Conservation (phyloP, 805 yeast genomes). For the Candida argentea region DNA sequence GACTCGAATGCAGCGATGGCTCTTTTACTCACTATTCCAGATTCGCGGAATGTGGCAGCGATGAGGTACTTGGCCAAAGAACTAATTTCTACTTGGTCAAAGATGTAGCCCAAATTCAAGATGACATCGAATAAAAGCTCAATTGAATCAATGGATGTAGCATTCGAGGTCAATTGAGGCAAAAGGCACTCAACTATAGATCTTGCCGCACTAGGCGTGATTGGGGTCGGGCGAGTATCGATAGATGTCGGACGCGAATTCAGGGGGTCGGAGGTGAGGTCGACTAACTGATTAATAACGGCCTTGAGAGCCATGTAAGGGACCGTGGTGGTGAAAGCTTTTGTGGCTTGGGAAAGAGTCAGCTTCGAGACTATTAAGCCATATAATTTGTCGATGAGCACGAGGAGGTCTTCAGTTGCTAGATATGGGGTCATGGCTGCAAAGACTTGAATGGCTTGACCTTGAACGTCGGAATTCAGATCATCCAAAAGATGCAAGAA, state of each 20-base stretch:
- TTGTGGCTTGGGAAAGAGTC: constrained; percentile 7
- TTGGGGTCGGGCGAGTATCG: neutral
- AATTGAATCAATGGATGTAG: constrained; percentile 42
- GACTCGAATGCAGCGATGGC: constrained; percentile 38
- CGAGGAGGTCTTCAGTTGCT: constrained; percentile 18
- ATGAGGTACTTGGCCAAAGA: constrained; percentile 20
- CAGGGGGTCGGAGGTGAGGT: neutral
- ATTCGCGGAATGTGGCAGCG: constrained; percentile 25
- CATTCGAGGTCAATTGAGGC: constrained; percentile 23
- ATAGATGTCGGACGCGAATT: neutral
- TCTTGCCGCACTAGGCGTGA: constrained; percentile 10
- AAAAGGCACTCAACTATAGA: constrained; percentile 26
- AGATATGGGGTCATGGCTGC: constrained; percentile 34
- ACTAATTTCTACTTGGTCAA: constrained; percentile 25
- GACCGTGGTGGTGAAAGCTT: constrained; percentile 35
- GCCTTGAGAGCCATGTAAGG: constrained; percentile 44
- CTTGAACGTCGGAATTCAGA: constrained; percentile 61
- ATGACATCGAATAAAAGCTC: constrained; percentile 53
- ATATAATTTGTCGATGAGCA: constrained; percentile 21
- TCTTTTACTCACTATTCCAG: constrained; percentile 39
- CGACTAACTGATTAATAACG: constrained; percentile 17
- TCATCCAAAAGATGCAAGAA: constrained; percentile 43
- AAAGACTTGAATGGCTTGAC: constrained; percentile 57
- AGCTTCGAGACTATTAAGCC: constrained; percentile 10
- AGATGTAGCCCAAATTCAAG: constrained; percentile 35